Evolutionary conservation across 2,329 filamentous ascomycete species (phyloP).

Genomic region (Peltaster fructicola): DNA sequence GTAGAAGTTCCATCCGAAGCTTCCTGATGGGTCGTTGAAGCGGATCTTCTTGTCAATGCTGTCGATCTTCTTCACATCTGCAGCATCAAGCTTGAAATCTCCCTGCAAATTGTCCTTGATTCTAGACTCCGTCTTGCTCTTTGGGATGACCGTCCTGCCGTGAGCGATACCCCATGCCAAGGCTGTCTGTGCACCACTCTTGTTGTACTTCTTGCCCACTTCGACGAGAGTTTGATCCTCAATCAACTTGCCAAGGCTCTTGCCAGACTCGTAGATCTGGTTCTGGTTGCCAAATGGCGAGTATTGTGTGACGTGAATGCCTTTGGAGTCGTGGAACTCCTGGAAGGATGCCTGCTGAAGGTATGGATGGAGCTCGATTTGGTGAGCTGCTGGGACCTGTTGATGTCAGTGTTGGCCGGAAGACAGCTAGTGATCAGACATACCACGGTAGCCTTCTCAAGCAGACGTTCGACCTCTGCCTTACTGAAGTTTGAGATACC

Average conservation of each 20-base stretch:
- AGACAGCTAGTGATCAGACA: too few species aligned
- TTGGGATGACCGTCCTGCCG: conserved; percentile 34
- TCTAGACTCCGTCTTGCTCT: conserved; percentile 25
- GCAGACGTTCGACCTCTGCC: conserved; percentile 29
- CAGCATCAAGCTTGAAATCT: conserved; percentile 40
- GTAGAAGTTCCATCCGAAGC: conserved; percentile 43
- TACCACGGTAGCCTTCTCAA: conserved; percentile 41
- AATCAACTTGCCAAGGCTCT: conserved; percentile 20
- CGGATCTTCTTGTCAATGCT: conserved; percentile 41
- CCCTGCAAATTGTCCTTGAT: conserved; percentile 20
- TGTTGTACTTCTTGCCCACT: conserved; percentile 24
- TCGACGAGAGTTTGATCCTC: conserved; percentile 24
- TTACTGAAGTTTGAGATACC: conserved; percentile 61
- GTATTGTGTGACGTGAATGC: conserved; percentile 37
- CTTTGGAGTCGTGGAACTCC: conserved; percentile 31
- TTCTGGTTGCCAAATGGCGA: conserved; percentile 30
- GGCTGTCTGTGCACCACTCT: conserved; percentile 27
- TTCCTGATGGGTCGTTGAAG: conserved; percentile 41
- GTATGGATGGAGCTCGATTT: conserved; percentile 53
- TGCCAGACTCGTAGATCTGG: conserved; percentile 24
- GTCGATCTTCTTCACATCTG: conserved; percentile 40
- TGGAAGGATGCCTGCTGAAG: conserved; percentile 37
- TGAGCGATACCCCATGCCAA: conserved; percentile 32
- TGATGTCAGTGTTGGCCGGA: too few species aligned
- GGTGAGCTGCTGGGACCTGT: conserved; percentile 4